Percentiles rank a stretch among this genome's conserved stretches.
Evolutionary conservation across 1,139 yeast species (phyloP).

Genomic region (Maudiozyma humilis): DNA sequence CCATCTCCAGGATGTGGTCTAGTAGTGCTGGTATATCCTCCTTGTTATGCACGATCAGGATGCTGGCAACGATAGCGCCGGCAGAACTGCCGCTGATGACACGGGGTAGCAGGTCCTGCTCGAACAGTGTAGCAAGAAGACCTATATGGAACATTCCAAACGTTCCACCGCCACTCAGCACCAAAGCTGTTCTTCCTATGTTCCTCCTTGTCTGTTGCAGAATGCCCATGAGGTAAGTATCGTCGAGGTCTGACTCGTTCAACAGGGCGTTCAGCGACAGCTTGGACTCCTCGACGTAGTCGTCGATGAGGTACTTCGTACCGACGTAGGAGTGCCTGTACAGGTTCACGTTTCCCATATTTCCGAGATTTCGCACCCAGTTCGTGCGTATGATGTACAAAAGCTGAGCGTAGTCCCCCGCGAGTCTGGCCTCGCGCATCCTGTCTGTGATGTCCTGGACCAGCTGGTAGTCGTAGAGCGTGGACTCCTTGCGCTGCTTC

Average conservation of each 20-base stretch:
- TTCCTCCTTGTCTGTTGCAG: slow-evolving; percentile 82
- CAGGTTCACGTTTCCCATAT: slow-evolving; percentile 75
- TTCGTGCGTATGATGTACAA: slow-evolving; percentile 73
- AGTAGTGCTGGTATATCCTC: slow-evolving; percentile 59
- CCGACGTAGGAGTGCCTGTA: slow-evolving; percentile 79
- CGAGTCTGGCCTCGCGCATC: slow-evolving; percentile 51
- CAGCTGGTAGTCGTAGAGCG: slow-evolving; percentile 63
- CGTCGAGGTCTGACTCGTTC: slow-evolving; percentile 49
- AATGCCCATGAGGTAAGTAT: slow-evolving; percentile 66
- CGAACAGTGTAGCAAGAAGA: slow-evolving; percentile 69
- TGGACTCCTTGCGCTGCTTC: slow-evolving; percentile 58
- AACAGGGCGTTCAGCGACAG: slow-evolving; percentile 42
- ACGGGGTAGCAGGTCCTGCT: slow-evolving; percentile 67
- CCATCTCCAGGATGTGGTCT: slow-evolving; percentile 44
- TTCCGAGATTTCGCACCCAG: slow-evolving; percentile 79
- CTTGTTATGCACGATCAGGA: slow-evolving; percentile 71
- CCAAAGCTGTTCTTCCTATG: slow-evolving; percentile 87
- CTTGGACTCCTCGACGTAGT: slow-evolving; percentile 75
- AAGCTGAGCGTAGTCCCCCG: slow-evolving; percentile 51
- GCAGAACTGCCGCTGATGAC: slow-evolving; percentile 97
- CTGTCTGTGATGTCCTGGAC: slow-evolving; percentile 49
- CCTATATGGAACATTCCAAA: slow-evolving; percentile 92
- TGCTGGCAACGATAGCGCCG: slow-evolving; percentile 88
- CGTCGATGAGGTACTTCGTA: slow-evolving; percentile 75
- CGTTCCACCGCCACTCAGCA: slow-evolving; percentile 90